Evolutionary conservation across 164 flowering plant genomes (phyloP).

Genomic region (Santalum album): DNA sequence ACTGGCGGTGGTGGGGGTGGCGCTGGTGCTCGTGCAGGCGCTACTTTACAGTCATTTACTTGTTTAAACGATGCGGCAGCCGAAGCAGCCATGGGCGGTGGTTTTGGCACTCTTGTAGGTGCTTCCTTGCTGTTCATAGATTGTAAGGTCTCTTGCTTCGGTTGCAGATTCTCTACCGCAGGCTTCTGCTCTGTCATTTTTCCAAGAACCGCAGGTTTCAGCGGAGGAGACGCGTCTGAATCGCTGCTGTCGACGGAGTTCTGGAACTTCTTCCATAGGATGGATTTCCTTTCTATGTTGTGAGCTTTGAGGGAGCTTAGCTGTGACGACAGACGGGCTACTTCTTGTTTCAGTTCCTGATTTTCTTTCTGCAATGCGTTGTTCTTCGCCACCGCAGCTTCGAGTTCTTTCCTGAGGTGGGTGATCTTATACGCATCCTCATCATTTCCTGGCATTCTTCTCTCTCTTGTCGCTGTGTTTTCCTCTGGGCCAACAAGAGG

Average conservation of each 20-base stretch:
- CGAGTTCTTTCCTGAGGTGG: slow-evolving; percentile 34
- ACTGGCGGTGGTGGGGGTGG: slow-evolving; percentile 63
- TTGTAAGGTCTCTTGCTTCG: slow-evolving; percentile 15
- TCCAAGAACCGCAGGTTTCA: slow-evolving; percentile 15
- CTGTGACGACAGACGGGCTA: slow-evolving; percentile 32
- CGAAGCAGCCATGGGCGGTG: slow-evolving; percentile 25
- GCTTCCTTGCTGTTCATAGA: slow-evolving; percentile 13
- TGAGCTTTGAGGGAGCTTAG: slow-evolving; percentile 39
- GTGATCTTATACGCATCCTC: slow-evolving; percentile 25
- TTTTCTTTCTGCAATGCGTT: slow-evolving; percentile 49
- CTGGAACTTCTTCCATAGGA: slow-evolving; percentile 47
- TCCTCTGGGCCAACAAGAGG: neutral
- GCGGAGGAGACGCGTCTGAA: slow-evolving; percentile 14
- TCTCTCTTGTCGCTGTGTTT: slow-evolving; percentile 1
- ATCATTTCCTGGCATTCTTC: slow-evolving; percentile 24
- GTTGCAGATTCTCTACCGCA: slow-evolving; percentile 4
- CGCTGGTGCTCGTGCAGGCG: slow-evolving; percentile 16
- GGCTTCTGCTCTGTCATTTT: slow-evolving; percentile 14
- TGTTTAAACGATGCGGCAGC: slow-evolving; percentile 9
- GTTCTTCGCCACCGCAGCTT: slow-evolving; percentile 28
- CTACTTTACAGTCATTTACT: slow-evolving; percentile 10
- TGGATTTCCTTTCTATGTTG: slow-evolving; percentile 37
- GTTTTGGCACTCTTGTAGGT: slow-evolving; percentile 18
- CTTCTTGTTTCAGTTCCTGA: slow-evolving; percentile 52
- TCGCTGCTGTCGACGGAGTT: slow-evolving; percentile 18